Percentiles rank a stretch among this genome's conserved stretches.
These are phyloP conservation scores for Nemophila menziesii DNA, from an alignment of 257 asterid genomes.

Conservation along the genomic window DNA sequence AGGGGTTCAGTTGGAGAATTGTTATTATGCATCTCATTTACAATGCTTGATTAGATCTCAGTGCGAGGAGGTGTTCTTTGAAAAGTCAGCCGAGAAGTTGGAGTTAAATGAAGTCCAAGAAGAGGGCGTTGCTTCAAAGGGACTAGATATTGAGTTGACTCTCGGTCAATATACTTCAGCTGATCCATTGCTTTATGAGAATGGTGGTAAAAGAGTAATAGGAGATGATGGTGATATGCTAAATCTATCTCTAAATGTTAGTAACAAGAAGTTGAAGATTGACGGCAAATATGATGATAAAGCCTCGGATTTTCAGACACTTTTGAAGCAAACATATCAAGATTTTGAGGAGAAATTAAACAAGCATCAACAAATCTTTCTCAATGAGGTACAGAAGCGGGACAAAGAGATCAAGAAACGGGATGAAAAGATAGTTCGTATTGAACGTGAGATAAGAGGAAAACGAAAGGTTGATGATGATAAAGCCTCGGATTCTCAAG, in stretches of 20 bases:
- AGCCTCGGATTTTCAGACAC: conserved; percentile 37
- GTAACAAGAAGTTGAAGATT: conserved; percentile 58
- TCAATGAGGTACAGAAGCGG: too few species aligned
- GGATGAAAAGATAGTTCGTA: too few species aligned
- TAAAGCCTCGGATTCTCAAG: conserved; percentile 37
- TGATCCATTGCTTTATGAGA: conserved; percentile 26
- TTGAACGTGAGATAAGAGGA: too few species aligned
- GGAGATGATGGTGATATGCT: conserved; percentile 42
- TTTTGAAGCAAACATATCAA: conserved; percentile 52
- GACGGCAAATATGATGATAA: conserved; percentile 39
- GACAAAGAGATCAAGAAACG: too few species aligned
- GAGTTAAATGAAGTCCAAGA: conserved; percentile 15
- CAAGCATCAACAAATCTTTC: too few species aligned
- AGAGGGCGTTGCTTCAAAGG: conserved; percentile 12
- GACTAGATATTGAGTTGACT: conserved; percentile 55
- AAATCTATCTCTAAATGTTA: conserved; percentile 22
- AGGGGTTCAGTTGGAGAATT: conserved; percentile 50
- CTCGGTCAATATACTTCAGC: conserved; percentile 50
- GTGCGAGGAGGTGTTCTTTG: conserved; percentile 22
- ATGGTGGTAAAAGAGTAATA: conserved; percentile 51
- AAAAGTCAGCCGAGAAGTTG: conserved; percentile 17
- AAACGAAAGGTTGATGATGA: too few species aligned
- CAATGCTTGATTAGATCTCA: conserved; percentile 59
- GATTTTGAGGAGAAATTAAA: too few species aligned
- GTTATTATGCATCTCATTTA: conserved; percentile 79